These are phyloP conservation scores for Fusarium transvaalense DNA, from an alignment of 2,329 filamentous ascomycete genomes.

Conservation along the genomic window DNA sequence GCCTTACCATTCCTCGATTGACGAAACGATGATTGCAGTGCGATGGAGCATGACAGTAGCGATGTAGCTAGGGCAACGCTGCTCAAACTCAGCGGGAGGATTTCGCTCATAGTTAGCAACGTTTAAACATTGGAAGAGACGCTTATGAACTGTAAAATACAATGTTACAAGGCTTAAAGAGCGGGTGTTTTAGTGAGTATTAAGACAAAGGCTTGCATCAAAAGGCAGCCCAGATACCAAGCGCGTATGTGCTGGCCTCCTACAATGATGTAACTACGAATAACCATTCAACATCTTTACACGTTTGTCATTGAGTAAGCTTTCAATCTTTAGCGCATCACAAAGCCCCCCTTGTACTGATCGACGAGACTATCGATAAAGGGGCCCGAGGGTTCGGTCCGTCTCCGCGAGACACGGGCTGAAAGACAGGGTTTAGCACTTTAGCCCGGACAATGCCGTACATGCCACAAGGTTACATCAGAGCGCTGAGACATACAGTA, in stretches of 20 bases:
- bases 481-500: background rate
- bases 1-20: slow-evolving; percentile 52
- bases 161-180: background rate
- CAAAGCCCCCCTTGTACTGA: background rate
- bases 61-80: slow-evolving; percentile 51
- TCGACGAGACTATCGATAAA: background rate
- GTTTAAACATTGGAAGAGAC: background rate
- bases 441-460: background rate
- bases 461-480: background rate
- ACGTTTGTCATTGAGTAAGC: background rate
- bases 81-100: slow-evolving; percentile 36
- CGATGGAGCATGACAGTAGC: slow-evolving; percentile 42
- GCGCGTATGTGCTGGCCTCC: background rate
- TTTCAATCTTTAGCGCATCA: background rate
- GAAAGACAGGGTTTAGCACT: background rate
- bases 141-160: background rate
- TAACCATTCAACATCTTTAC: background rate
- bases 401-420: background rate
- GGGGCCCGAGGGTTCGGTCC: background rate
- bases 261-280: background rate
- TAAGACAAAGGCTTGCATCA: background rate
- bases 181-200: background rate
- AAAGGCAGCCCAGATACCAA: background rate
- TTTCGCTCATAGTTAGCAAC: background rate
- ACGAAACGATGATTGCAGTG: slow-evolving; percentile 52